Conservation (phyloP, 1,284 basidiomycete genomes). For the Megacollybia platyphylla region DNA sequence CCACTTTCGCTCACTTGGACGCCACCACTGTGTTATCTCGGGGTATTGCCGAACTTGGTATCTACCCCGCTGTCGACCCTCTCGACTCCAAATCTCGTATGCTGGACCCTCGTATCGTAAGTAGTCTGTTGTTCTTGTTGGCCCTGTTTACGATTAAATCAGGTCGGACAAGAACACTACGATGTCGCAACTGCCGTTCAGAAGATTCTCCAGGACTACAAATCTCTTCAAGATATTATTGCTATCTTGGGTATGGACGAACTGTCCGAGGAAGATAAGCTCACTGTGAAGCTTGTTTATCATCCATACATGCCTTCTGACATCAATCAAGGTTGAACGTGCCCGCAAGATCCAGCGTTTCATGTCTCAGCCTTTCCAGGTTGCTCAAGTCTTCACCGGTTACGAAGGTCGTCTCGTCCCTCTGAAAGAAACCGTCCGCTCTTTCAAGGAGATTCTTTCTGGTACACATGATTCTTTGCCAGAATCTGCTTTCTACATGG, state of each 20-base stretch:
- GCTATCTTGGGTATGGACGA: slow-evolving; percentile 99
- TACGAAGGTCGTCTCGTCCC: slow-evolving; percentile 94
- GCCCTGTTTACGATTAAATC: slow-evolving; percentile 3
- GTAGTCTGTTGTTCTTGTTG: slow-evolving; percentile 16
- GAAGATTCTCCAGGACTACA: slow-evolving; percentile 99
- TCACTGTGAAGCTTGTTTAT: slow-evolving; percentile 56
- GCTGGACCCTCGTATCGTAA: slow-evolving; percentile 96
- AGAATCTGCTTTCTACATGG: slow-evolving; percentile 92
- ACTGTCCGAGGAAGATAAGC: slow-evolving; percentile 98
- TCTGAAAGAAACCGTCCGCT: slow-evolving; percentile 85
- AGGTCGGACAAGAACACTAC: slow-evolving; percentile 87
- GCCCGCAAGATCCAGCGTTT: slow-evolving; percentile 90
- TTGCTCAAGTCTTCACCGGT: slow-evolving; percentile 99
- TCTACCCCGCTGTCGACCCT: slow-evolving; percentile 99
- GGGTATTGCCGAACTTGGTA: slow-evolving; percentile 98
- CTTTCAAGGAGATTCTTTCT: slow-evolving; percentile 93
- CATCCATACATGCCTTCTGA: slow-evolving; percentile 5
- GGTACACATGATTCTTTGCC: slow-evolving; percentile 84
- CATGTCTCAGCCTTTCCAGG: slow-evolving; percentile 99
- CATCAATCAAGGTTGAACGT: slow-evolving; percentile 54
- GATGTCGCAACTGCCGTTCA: slow-evolving; percentile 90
- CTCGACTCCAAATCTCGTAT: slow-evolving; percentile 99
- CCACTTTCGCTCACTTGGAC: slow-evolving; percentile 99
- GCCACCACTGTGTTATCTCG: slow-evolving; percentile 98
- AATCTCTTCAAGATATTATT: slow-evolving; percentile 96